Evolutionary conservation across 331 rosid species (phyloP).

Genomic region (Phaseolus coccineus): DNA sequence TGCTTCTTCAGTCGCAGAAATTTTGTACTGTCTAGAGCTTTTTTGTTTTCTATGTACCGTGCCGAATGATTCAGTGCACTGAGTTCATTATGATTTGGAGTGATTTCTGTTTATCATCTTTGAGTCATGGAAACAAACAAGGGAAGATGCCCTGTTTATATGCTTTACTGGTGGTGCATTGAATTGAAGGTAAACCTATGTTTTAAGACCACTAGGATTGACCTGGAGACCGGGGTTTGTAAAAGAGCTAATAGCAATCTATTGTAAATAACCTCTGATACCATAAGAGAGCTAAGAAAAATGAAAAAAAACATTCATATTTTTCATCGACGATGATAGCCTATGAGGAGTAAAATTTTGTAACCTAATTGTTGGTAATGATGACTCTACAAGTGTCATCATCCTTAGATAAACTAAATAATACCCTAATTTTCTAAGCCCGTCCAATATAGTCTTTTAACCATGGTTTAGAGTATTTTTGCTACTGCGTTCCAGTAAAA

Average conservation of each 20-base stretch:
- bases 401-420: background rate
- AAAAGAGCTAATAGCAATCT: background rate
- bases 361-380: background rate
- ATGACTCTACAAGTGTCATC: background rate
- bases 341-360: background rate
- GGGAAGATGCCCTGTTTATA: background rate
- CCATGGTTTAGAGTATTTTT: background rate
- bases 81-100: background rate
- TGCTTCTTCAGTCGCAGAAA: too few relatives aligned
- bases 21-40: background rate
- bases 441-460: too few relatives aligned
- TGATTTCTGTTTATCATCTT: constrained; percentile 7
- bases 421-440: background rate
- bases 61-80: background rate
- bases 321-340: background rate
- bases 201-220: background rate
- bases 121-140: background rate
- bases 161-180: background rate
- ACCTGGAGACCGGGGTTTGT: background rate
- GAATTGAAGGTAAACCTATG: background rate
- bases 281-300: background rate
- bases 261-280: background rate
- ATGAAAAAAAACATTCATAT: background rate
- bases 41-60: background rate
- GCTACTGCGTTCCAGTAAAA: background rate